Conservation (phyloP, 805 yeast genomes). For the Sugiyamaella smithiae region DNA sequence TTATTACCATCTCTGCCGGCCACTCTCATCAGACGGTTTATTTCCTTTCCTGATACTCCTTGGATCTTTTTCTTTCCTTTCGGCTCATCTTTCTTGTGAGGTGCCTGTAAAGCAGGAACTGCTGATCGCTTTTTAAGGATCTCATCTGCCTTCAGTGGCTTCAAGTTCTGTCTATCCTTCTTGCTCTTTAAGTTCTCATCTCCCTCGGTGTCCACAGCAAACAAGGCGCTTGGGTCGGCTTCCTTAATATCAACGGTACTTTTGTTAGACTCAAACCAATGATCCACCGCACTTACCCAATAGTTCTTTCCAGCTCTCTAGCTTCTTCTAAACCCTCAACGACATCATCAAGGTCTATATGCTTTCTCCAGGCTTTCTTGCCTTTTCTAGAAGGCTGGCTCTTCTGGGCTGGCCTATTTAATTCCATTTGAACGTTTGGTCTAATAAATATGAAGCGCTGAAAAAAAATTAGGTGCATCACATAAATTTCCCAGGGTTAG, state of each 20-base stretch:
- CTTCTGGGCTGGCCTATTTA: slow-evolving; percentile 54
- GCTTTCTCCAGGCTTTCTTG: slow-evolving; percentile 88
- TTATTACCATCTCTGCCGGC: slow-evolving; percentile 71
- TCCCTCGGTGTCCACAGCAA: slow-evolving; percentile 66
- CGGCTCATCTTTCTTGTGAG: slow-evolving; percentile 34
- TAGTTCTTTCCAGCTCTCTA: slow-evolving; percentile 52
- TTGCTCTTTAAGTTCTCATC: slow-evolving; percentile 44
- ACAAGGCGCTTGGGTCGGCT: slow-evolving; percentile 44
- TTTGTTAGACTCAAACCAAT: not conserved
- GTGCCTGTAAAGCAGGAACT: slow-evolving; percentile 57
- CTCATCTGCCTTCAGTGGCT: slow-evolving; percentile 56
- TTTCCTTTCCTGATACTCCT: slow-evolving; percentile 62
- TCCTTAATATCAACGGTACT: slow-evolving; percentile 16
- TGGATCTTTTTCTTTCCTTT: slow-evolving; percentile 43
- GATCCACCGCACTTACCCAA: slow-evolving; percentile 40
- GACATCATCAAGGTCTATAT: slow-evolving; percentile 81
- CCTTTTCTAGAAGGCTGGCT: slow-evolving; percentile 86
- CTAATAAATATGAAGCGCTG: not conserved
- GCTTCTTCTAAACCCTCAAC: slow-evolving; percentile 65
- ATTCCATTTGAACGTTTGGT: slow-evolving; percentile 28
- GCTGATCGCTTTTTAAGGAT: slow-evolving; percentile 77
- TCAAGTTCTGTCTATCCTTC: slow-evolving; percentile 41
- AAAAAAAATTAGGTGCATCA: too few species aligned
- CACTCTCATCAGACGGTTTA: slow-evolving; percentile 63
- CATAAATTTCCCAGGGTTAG: slow-evolving; percentile 2